Evolutionary conservation across 2,329 filamentous ascomycete genomes (phyloP), one percentile per base, ranked within the genome.

Genomic region (Zasmidium cellare): DNA sequence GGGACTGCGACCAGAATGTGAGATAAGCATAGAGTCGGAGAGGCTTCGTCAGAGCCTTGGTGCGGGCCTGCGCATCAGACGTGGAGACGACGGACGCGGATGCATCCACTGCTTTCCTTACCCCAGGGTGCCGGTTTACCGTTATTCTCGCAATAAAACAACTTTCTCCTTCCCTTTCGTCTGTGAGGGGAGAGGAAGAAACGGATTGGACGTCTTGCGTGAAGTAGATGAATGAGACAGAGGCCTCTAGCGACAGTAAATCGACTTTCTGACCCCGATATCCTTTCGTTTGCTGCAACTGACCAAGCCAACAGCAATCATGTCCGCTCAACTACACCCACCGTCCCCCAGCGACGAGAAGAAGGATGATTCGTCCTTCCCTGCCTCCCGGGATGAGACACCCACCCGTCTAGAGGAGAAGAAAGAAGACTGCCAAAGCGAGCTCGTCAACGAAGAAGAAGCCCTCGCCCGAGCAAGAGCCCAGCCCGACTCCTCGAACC

Each of bases 401-500:
- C 18, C 47, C 22, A 16, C 20, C 6, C 25, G 31, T 38, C 49
- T 51, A 22, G 25, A 51, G 19, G 14, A 53, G 14, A 46, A 25
- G 6, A 25, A 46, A 28, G 12, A 22, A 28, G 38, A 46, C 5
- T 14, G 3, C 7, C 23, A 3, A 11, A 22, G 20, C 45, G 41
- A 31, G 23, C 9, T 46, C n/a, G 22, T 47, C 12, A 46, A 20
- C 41, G 65, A 68, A 51, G 55, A 60, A 2, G 62, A 69, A 31
- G 61, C 57, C 16, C 47, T 64, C 19, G 53, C 46, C 6, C 55
- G 57, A 24, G 58, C 60, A 45, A 63, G 59, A 25, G 54, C 55
- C 7, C 28, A 61, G 11, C 65, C 67, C 2, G 51, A 66, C 22
- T 60, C 62, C 9, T 51, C 58, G 2, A 58, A 58, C 1, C 60